Conservation (phyloP, 495 filamentous ascomycete genomes). For the Usnea hakonensis region DNA sequence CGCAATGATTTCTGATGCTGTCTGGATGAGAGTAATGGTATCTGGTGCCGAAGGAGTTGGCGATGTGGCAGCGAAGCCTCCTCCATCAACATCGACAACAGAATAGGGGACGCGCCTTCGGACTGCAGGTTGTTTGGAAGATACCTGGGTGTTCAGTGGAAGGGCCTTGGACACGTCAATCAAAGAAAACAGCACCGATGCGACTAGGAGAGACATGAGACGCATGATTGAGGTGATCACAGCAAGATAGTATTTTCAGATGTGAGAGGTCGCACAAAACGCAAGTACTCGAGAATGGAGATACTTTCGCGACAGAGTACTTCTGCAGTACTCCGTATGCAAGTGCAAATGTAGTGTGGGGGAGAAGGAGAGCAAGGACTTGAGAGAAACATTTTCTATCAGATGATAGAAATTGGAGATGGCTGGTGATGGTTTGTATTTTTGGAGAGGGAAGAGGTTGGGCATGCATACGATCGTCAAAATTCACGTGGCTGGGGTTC, state of each 20-base stretch:
- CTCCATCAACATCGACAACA: conserved; percentile 43
- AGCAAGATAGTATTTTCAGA: not conserved
- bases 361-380: not conserved
- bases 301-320: not conserved
- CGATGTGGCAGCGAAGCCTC: conserved; percentile 28
- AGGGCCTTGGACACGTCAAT: conserved; percentile 11
- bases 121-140: conserved; percentile 9
- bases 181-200: not conserved
- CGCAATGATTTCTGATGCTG: conserved; percentile 22
- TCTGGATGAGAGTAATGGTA: conserved; percentile 32
- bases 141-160: conserved; percentile 3
- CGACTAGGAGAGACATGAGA: conserved; percentile 1
- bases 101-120: conserved; percentile 31
- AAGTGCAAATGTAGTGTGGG: not conserved
- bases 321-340: not conserved
- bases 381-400: conserved; percentile 1
- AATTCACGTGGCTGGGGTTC: conserved; percentile 6
- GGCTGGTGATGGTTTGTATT: conserved; percentile 15
- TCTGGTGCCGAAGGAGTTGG: conserved; percentile 15
- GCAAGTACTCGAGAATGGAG: not conserved
- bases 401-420: conserved; percentile 5
- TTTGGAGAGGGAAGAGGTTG: conserved; percentile 12
- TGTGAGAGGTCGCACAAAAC: not conserved
- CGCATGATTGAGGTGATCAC: not conserved
- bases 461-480: not conserved